Conservation (phyloP, 768 basidiomycete genomes). For the Panaeolus cyanescens region DNA sequence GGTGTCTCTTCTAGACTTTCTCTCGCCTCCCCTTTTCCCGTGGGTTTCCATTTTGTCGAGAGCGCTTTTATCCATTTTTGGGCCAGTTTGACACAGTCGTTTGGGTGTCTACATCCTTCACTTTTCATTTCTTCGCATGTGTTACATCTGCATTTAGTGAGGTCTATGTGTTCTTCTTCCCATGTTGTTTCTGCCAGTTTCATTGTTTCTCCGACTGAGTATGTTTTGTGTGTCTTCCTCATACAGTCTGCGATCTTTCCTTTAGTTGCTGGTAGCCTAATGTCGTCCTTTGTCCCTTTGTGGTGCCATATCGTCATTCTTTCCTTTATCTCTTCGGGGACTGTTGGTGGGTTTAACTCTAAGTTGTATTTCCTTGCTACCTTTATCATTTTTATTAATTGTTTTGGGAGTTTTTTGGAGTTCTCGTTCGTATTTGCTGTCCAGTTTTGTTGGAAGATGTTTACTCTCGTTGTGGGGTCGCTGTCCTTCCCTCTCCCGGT, state of each 20-base stretch:
- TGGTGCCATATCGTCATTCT: constrained; percentile 32
- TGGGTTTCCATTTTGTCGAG: not conserved
- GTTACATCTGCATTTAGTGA: constrained; percentile 5
- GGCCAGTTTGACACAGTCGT: not conserved
- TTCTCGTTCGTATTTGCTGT: constrained; percentile 14
- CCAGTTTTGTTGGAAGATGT: constrained; percentile 30
- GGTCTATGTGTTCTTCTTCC: not conserved
- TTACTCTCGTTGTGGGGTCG: constrained; percentile 3
- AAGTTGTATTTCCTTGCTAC: constrained; percentile 18
- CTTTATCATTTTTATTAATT: constrained; percentile 15
- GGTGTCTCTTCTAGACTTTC: not conserved
- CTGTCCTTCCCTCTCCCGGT: constrained; percentile 1
- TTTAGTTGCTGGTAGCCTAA: not conserved
- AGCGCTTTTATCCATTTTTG: not conserved
- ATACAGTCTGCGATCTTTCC: constrained; percentile 12
- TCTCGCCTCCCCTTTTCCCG: not conserved
- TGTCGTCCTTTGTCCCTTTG: constrained; percentile 9
- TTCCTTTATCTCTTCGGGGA: constrained; percentile 12
- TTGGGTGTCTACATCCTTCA: not conserved
- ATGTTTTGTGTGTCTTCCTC: constrained; percentile 12
- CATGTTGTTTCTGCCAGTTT: not conserved
- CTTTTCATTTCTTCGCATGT: not conserved
- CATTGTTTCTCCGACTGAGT: constrained; percentile 12
- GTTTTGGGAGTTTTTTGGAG: constrained; percentile 5
- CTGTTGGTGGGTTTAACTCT: constrained; percentile 10